Percentiles rank a stretch among this genome's conserved stretches.
These are phyloP conservation scores for Mucor piriformis DNA, from an alignment of 371 early-diverging fungal genomes.

Conservation along the genomic window DNA sequence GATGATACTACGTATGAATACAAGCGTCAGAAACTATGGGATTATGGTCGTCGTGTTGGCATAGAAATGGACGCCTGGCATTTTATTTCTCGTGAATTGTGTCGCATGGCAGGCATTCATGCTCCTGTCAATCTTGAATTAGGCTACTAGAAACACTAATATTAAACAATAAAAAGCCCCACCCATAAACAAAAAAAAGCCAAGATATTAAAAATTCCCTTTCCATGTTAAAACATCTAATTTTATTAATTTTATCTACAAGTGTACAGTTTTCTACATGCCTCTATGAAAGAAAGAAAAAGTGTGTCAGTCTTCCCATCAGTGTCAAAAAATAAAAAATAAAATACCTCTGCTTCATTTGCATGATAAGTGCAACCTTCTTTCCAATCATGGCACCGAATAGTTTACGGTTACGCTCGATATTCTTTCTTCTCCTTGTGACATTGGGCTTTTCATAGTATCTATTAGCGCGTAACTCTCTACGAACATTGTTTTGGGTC, in stretches of 20 bases:
- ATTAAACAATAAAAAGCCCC: not conserved
- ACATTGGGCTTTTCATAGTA: conserved; percentile 63
- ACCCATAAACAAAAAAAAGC: not conserved
- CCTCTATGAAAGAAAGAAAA: conserved; percentile 16
- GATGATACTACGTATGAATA: conserved; percentile 52
- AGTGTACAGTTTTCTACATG: conserved; percentile 20
- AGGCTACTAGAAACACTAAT: conserved; percentile 34
- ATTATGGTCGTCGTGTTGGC: conserved; percentile 52
- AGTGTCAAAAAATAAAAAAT: not conserved
- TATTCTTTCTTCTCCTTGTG: conserved; percentile 53
- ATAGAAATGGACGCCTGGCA: conserved; percentile 61
- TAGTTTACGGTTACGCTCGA: conserved; percentile 50
- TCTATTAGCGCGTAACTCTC: conserved; percentile 45
- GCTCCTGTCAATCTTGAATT: conserved; percentile 42
- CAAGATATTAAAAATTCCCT: no score
- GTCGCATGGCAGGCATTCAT: conserved; percentile 45
- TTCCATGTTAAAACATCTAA: no score
- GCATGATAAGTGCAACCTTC: conserved; percentile 63
- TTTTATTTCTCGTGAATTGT: conserved; percentile 55
- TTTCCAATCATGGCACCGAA: conserved; percentile 58
- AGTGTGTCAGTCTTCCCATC: not conserved
- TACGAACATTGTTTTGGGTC: conserved; percentile 48
- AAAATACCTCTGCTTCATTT: conserved; percentile 61
- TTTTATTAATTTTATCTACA: not conserved
- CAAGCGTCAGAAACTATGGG: conserved; percentile 49